These are phyloP conservation scores for Talaromyces borbonicus DNA, from an alignment of 495 filamentous ascomycete genomes.

Conservation along the genomic window DNA sequence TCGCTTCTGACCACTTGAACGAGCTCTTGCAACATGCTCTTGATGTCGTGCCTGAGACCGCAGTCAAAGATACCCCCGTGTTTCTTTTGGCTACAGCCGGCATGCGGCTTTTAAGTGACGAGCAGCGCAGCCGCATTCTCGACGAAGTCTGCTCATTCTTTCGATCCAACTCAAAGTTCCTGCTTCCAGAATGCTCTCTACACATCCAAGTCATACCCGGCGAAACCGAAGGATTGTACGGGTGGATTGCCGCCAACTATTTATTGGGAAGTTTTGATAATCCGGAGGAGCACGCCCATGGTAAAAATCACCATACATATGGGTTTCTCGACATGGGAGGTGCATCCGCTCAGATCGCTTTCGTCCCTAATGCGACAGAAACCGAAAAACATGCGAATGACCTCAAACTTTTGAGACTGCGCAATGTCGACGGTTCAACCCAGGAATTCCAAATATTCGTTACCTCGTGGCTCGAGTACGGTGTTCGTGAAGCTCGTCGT, in stretches of 20 bases:
- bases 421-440: constrained; percentile 65
- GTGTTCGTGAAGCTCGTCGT: constrained; percentile 79
- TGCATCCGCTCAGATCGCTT: constrained; percentile 94
- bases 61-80: constrained; percentile 75
- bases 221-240: constrained; percentile 95
- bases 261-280: constrained; percentile 84
- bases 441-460: constrained; percentile 85
- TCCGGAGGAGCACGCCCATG: constrained; percentile 62
- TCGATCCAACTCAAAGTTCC: constrained; percentile 66
- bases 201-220: constrained; percentile 95
- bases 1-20: constrained; percentile 75
- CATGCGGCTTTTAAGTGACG: constrained; percentile 76
- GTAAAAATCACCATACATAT: constrained; percentile 89
- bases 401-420: constrained; percentile 72
- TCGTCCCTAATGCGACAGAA: constrained; percentile 89
- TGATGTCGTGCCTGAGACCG: constrained; percentile 66
- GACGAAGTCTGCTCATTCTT: constrained; percentile 77
- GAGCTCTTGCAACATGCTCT: constrained; percentile 74
- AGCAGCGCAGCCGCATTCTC: constrained; percentile 60
- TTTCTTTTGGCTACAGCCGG: constrained; percentile 97
- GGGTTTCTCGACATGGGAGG: constrained; percentile 98
- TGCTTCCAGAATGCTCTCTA: constrained; percentile 76
- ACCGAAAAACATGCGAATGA: constrained; percentile 84
- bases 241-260: constrained; percentile 99
- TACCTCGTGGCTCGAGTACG: constrained; percentile 93